phyloP scores from a whole-genome alignment of 2,329 filamentous ascomycete species.

The Rhynchosporium agropyri region DNA sequence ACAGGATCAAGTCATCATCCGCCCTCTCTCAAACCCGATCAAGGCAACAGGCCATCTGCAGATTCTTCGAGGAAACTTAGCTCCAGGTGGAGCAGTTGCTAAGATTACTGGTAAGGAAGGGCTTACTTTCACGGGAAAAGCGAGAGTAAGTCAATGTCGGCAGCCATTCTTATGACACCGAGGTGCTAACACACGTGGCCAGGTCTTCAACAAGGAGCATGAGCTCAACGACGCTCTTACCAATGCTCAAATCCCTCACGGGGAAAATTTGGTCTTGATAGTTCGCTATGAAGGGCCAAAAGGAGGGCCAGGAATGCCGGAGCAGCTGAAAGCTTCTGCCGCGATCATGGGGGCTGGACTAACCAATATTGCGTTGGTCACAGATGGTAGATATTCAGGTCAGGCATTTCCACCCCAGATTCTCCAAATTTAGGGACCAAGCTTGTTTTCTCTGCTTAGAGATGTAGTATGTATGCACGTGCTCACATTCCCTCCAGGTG shows the following conservation, averaged over 20 bases:
- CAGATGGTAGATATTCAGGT: slow-evolving; percentile 86
- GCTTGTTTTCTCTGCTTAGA: no score
- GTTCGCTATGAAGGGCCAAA: slow-evolving; percentile 94
- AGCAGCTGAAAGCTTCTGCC: slow-evolving; percentile 85
- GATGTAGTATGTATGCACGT: no score
- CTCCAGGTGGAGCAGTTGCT: slow-evolving; percentile 85
- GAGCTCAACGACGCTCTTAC: slow-evolving; percentile 76
- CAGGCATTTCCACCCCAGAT: no score
- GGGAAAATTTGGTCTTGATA: slow-evolving; percentile 84
- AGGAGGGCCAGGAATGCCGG: slow-evolving; percentile 94
- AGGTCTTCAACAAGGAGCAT: slow-evolving; percentile 83
- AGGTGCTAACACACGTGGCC: not conserved
- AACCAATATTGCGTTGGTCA: slow-evolving; percentile 86
- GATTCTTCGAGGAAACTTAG: slow-evolving; percentile 84
- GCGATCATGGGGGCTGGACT: slow-evolving; percentile 92
- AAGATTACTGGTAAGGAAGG: slow-evolving; percentile 98
- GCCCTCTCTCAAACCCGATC: slow-evolving; percentile 73
- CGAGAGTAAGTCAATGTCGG: slow-evolving; percentile 46
- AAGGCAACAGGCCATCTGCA: slow-evolving; percentile 86
- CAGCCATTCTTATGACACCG: not conserved
- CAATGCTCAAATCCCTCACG: slow-evolving; percentile 65
- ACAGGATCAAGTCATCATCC: slow-evolving; percentile 80
- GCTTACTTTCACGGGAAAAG: slow-evolving; percentile 76
- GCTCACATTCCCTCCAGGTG: slow-evolving; percentile 42
- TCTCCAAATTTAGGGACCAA: no score